Evolutionary conservation across 176 grass and related monocot genomes (phyloP), one percentile per base, ranked within the genome.

Genomic region (Phoenix roebelenii): DNA sequence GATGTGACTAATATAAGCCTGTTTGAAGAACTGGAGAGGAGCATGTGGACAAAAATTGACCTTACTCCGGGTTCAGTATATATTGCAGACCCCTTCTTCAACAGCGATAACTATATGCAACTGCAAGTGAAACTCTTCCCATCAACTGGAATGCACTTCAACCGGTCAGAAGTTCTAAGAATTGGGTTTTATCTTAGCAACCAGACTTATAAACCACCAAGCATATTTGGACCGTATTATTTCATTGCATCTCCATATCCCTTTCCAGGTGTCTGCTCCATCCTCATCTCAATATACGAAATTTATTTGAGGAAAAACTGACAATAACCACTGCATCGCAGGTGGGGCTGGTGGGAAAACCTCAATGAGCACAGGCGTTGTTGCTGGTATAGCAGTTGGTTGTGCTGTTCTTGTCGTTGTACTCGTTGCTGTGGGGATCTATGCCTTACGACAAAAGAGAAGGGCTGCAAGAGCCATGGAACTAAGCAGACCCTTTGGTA

Each of bases 401-500:
- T 76, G 85, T 29, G 65, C 74, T 57, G 19, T 89, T 71, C 63
- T 95, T 70, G 51, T 89, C 49, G 59, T 92, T 65, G 87, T 72
- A 48, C 76, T 98, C 62, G 68, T 82, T 85, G 50, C 39, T 4
- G 30, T 83, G 39, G 82, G 64, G 25, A 54, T 92, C 54, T 98
- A 88, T 74, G 88, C 87, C 59, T 60, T 81, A 32, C 74, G 61
- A 61, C 88, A 85, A 68, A 98, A 75, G 73, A 85, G 59, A 74
- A 76, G 10, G 51, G 77, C 77, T 61, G 57, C 48, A 57, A 52
- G 74, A 76, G 52, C 70, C 24, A 64, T 32, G 0, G 74, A 62
- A 70, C 70, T 63, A 67, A 55, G 79, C 49, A 63, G 83, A 39
- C 88, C 84, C 81, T 92, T 98, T 49, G 88, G 85, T 95, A 68